phyloP scores from a whole-genome alignment of 805 yeast species.

The Blastobotrys americana region DNA sequence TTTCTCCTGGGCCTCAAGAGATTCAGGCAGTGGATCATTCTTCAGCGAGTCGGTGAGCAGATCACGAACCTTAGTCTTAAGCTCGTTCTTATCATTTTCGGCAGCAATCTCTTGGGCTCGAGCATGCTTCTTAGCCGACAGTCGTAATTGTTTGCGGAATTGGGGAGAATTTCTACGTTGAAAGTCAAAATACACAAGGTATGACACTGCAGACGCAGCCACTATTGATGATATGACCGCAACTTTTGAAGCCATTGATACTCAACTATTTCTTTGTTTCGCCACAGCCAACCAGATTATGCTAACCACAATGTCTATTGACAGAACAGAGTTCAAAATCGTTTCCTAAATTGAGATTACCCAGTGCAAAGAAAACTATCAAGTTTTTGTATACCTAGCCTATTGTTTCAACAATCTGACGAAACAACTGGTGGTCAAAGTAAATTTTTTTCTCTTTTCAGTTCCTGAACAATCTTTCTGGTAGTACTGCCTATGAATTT shows the following conservation, averaged over 20 bases:
- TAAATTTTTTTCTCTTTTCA: no score
- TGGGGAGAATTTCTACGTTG: slow-evolving; percentile 74
- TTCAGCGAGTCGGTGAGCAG: slow-evolving; percentile 58
- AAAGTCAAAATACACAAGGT: slow-evolving; percentile 87
- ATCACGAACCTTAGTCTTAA: slow-evolving; percentile 49
- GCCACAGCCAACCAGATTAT: background rate
- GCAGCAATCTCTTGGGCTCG: slow-evolving; percentile 51
- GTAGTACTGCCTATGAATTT: no score
- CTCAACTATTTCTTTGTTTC: background rate
- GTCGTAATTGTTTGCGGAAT: slow-evolving; percentile 71
- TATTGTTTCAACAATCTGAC: no score
- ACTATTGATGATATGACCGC: slow-evolving; percentile 27
- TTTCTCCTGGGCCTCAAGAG: slow-evolving; percentile 59
- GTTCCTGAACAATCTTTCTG: no score
- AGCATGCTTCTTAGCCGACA: slow-evolving; percentile 53
- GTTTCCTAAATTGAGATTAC: no score
- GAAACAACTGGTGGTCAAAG: no score
- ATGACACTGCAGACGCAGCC: slow-evolving; percentile 35
- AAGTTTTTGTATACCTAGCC: no score
- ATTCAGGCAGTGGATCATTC: slow-evolving; percentile 69
- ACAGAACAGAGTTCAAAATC: background rate
- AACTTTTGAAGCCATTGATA: slow-evolving; percentile 30
- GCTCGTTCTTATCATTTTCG: slow-evolving; percentile 50
- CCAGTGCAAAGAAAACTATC: no score
- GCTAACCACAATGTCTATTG: background rate